Base-by-base conservation (phyloP, 768 basidiomycete species). In the Lactarius indigo region DNA sequence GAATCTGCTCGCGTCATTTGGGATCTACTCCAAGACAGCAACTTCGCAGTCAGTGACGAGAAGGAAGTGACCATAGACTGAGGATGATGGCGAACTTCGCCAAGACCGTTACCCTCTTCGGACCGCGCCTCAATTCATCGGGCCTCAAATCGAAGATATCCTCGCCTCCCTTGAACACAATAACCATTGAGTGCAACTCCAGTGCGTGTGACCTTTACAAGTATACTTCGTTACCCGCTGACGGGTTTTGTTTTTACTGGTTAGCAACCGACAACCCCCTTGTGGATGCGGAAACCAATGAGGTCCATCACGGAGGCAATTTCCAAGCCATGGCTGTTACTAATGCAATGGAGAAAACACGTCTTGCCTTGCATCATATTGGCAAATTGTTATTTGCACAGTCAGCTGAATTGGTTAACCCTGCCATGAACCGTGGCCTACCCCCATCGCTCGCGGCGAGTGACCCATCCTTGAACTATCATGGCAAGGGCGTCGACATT, bases 321-420 rank as follows among this genome's bases (percentile, higher is more conserved):
- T 95, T 95, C 85, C 92, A 94, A 74, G 91, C 91, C 0, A 89
- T 92, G 83, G 81, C 91, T 3, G 86, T 94, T 47, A 91, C 91
- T 9, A 92, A 91, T 63, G 86, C 87, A 15, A 93, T 94, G 90
- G 92, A 94, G 75, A 92, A 92, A 76, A 90, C 90, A 20, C 89
- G 92, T 17, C 76, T 84, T 23, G 78, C 82, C 2, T 71, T 84
- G 30, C 80, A 81, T 67, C 82, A 82, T 71, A 74, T 85, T 59
- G 84, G 83, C 65, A 84, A 83, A 72, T 70, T 85, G 31, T 68
- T 82, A 42, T 85, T 83, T 68, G 75, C 84, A 8, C 84, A 85
- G 72, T 74, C 78, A 59, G 81, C 89, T 77, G 91, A 93, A 76
- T 80, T 93, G 37, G 80, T 89, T 73, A 91, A 92, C 77, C 90